These are phyloP conservation scores for Hericium erinaceus DNA, from an alignment of 768 basidiomycete species.

Conservation along the genomic window DNA sequence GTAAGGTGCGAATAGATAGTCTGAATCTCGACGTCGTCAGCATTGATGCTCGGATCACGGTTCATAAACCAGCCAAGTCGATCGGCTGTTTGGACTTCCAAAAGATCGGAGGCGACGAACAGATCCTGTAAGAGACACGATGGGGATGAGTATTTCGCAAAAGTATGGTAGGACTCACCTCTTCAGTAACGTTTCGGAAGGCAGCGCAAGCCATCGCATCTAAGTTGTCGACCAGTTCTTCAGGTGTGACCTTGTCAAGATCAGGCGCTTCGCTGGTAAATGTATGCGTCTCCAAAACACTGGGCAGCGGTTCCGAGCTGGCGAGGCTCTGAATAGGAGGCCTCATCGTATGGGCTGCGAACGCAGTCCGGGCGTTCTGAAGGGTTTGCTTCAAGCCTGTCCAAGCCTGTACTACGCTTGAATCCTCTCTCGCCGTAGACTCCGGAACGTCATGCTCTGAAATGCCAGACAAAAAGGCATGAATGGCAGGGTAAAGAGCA, in stretches of 20 bases:
- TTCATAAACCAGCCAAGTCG: slow-evolving; percentile 69
- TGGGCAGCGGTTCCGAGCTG: neutral
- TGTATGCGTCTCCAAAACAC: neutral
- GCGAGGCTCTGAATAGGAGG: slow-evolving; percentile 2
- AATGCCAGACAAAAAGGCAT: slow-evolving; percentile 47
- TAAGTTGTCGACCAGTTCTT: slow-evolving; percentile 68
- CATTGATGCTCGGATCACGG: slow-evolving; percentile 41
- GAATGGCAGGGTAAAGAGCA: slow-evolving; percentile 50
- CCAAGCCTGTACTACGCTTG: slow-evolving; percentile 8
- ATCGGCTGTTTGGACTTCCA: slow-evolving; percentile 76
- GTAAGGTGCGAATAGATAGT: slow-evolving; percentile 66
- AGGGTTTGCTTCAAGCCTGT: neutral
- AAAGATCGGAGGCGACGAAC: slow-evolving; percentile 64
- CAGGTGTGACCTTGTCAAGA: slow-evolving; percentile 52
- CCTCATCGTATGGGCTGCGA: slow-evolving; percentile 7
- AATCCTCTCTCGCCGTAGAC: slow-evolving; percentile 1
- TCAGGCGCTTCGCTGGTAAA: slow-evolving; percentile 39
- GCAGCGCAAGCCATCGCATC: slow-evolving; percentile 71
- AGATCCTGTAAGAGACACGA: slow-evolving; percentile 46
- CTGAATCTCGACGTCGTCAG: slow-evolving; percentile 71
- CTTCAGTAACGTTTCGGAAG: slow-evolving; percentile 68
- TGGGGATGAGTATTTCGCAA: neutral
- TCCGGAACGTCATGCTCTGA: slow-evolving; percentile 44
- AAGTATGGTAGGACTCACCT: slow-evolving; percentile 34
- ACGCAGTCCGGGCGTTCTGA: neutral